Evolutionary conservation across 108 stramenopile genomes (phyloP), one percentile per base, ranked within the genome.

Genomic region (Discostella pseudostelligera): DNA sequence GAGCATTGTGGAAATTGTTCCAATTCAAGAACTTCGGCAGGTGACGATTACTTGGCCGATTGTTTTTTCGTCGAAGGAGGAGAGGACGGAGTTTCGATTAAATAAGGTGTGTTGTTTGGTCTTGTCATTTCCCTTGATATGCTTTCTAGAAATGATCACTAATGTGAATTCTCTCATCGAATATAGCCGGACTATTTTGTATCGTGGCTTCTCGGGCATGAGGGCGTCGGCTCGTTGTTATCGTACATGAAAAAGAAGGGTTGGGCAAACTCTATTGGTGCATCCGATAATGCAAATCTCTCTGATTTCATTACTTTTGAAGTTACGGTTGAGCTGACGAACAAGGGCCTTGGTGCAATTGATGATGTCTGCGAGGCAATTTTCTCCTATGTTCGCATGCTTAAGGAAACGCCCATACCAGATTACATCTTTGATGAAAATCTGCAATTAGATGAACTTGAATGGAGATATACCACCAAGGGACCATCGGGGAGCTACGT

Each of bases 141-240:
- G 0, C 36, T 28, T 19, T 17, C 0, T 5, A n/a, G n/a, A n/a
- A n/a, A n/a, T n/a, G n/a, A 19, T 19, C 35, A 14, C 1, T 14
- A n/a, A 25, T 39, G n/a, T 26, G 5, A 0, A n/a, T 26, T 25
- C 50, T 22, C 25, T 12, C 26, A 11, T 50, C 39, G 8, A 57
- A 17, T 12, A 26, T 19, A 69, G 65, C 84, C 83, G 29, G 67
- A 82, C 26, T 79, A 68, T 19, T 90, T 89, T 65, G 77, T 94
- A n/a, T 66, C 83, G 7, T 86, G 90, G 62, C 61, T 96, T 4
- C 58, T 96, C 10, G 95, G 95, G 1, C 95, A 96, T 69, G 95
- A 96, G 68, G 92, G 92, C 40, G 85, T 83, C 11, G 86, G 86
- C 32, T 94, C 90, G 1, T 72, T 96, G 67, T 67, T 94, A 0